These are phyloP conservation scores for Lactarius deliciosus DNA, from an alignment of 768 basidiomycete species.

Conservation along the genomic window DNA sequence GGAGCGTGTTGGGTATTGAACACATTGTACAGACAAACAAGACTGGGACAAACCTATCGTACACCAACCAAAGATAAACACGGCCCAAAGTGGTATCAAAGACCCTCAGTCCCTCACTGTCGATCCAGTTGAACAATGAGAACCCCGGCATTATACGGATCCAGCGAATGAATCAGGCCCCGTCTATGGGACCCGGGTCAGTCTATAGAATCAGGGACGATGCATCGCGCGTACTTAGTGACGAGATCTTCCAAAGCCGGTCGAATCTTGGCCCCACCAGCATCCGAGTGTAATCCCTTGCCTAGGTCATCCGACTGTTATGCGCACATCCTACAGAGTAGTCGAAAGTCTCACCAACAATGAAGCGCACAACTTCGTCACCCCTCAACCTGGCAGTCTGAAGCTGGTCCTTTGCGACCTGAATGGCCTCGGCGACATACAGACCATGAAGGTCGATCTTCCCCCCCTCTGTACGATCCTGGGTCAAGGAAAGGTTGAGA, in stretches of 20 bases:
- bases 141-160: slow-evolving; percentile 18
- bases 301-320: neutral
- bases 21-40: too few relatives aligned
- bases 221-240: slow-evolving; percentile 2
- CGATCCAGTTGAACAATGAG: slow-evolving; percentile 11
- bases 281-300: slow-evolving; percentile 6
- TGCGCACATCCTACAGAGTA: neutral
- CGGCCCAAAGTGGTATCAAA: neutral
- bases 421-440: slow-evolving; percentile 7
- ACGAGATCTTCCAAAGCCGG: slow-evolving; percentile 10
- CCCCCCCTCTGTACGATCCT: neutral
- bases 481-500: neutral
- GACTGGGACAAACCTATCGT: too few relatives aligned
- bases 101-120: neutral
- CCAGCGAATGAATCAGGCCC: neutral
- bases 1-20: too few relatives aligned
- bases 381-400: neutral
- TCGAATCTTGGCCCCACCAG: slow-evolving; percentile 10
- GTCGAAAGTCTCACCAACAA: slow-evolving; percentile 15
- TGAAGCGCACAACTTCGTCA: slow-evolving; percentile 6
- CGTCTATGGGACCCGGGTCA: slow-evolving; percentile 10
- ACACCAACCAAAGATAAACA: neutral
- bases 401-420: neutral
- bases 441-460: slow-evolving; percentile 18
- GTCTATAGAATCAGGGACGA: neutral